Conservation (phyloP, 1,284 basidiomycete species). For the Melampsora medusae region DNA sequence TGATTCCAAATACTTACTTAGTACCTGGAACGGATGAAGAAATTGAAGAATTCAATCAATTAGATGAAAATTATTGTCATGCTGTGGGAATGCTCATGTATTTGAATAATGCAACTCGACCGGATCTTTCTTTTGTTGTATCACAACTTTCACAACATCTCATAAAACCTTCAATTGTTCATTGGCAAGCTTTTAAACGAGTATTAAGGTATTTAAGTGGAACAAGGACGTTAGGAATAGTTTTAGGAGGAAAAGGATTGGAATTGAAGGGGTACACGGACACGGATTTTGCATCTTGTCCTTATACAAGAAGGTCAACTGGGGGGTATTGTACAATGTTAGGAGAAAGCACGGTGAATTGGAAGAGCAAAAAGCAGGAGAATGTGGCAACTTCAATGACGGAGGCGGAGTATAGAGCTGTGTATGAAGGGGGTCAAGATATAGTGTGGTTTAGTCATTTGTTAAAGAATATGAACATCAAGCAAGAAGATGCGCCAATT, state of each 20-base stretch:
- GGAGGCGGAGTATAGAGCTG: neutral
- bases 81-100: neutral
- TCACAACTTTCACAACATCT: slow-evolving; percentile 4
- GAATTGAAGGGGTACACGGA: neutral
- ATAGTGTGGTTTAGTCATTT: neutral
- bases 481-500: no score
- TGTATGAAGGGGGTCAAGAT: neutral
- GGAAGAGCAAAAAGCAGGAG: neutral
- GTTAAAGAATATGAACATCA: neutral
- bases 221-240: neutral
- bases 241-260: neutral
- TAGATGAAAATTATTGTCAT: neutral
- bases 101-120: neutral
- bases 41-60: neutral
- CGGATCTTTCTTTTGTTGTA: neutral
- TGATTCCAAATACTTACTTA: neutral
- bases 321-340: neutral
- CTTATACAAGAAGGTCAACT: neutral
- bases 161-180: neutral
- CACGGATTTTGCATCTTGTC: neutral
- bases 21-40: neutral
- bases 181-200: neutral
- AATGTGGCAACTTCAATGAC: neutral
- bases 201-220: neutral
- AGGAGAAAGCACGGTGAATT: neutral